phyloP scores from a whole-genome alignment of 2,329 filamentous ascomycete species.

The Dactylellina sp. region DNA sequence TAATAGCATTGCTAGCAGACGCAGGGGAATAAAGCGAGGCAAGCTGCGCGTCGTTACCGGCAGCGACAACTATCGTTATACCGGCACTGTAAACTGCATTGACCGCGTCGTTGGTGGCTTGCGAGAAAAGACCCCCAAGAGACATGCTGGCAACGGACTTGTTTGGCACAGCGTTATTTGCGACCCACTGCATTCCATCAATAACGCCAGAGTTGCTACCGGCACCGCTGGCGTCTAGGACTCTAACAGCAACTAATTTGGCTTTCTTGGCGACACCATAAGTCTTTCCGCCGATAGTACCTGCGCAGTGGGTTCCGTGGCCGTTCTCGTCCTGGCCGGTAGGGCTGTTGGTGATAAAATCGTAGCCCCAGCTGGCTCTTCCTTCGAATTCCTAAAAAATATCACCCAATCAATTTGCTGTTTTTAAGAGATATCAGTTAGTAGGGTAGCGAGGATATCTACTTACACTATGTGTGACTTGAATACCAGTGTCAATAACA shows the following conservation, averaged over 20 bases:
- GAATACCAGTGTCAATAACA: slow-evolving; percentile 64
- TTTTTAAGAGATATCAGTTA: neutral
- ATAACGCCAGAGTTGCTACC: slow-evolving; percentile 70
- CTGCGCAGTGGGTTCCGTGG: slow-evolving; percentile 74
- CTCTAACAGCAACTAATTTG: slow-evolving; percentile 72
- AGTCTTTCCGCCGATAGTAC: slow-evolving; percentile 72
- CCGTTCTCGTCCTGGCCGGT: slow-evolving; percentile 68
- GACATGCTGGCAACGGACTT: slow-evolving; percentile 70
- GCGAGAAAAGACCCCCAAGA: slow-evolving; percentile 66
- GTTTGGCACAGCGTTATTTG: slow-evolving; percentile 34
- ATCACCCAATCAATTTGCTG: too few relatives aligned
- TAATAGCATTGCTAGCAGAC: slow-evolving; percentile 67
- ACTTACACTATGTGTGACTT: slow-evolving; percentile 52
- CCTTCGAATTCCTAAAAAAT: slow-evolving; percentile 63
- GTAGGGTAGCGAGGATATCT: neutral
- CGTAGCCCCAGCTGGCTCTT: slow-evolving; percentile 62
- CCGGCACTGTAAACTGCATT: slow-evolving; percentile 66
- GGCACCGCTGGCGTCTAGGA: slow-evolving; percentile 68
- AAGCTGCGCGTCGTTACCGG: slow-evolving; percentile 68
- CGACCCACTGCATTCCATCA: slow-evolving; percentile 69
- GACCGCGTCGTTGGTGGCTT: slow-evolving; percentile 68
- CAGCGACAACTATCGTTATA: slow-evolving; percentile 69
- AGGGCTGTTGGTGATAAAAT: slow-evolving; percentile 61
- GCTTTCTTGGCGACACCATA: slow-evolving; percentile 74
- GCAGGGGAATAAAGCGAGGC: slow-evolving; percentile 68